These are phyloP conservation scores for Zelonia costaricensis DNA, from an alignment of 208 protist species.

Conservation along the genomic window DNA sequence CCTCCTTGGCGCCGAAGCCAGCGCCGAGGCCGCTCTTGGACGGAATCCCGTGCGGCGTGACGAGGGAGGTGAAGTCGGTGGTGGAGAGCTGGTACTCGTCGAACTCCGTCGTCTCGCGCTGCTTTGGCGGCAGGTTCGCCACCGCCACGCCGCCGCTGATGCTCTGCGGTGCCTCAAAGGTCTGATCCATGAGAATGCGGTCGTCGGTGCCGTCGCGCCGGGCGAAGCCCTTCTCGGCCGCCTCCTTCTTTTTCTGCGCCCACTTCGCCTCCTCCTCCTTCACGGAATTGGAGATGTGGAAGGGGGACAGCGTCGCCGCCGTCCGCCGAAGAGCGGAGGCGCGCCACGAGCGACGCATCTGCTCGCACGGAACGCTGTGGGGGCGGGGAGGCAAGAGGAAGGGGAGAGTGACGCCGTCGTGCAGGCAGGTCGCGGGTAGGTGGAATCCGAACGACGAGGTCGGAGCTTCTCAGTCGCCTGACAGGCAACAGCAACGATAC, in stretches of 20 bases:
- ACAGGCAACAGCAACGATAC: too few species aligned
- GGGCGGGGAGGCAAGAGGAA: background rate
- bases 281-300: slow-evolving; percentile 27
- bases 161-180: slow-evolving; percentile 39
- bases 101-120: slow-evolving; percentile 58
- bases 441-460: background rate
- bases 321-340: background rate
- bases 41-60: slow-evolving; percentile 55
- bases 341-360: slow-evolving; percentile 11
- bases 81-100: slow-evolving; percentile 78
- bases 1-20: slow-evolving; percentile 76
- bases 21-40: slow-evolving; percentile 63
- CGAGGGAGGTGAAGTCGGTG: slow-evolving; percentile 76
- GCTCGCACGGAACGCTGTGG: background rate
- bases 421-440: background rate
- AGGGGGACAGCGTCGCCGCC: slow-evolving; percentile 1
- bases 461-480: too few species aligned
- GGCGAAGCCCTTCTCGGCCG: slow-evolving; percentile 50
- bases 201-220: slow-evolving; percentile 54
- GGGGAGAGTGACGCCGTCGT: too few species aligned
- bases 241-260: slow-evolving; percentile 52
- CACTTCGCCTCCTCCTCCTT: slow-evolving; percentile 35
- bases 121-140: slow-evolving; percentile 61
- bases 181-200: slow-evolving; percentile 62
- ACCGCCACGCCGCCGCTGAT: slow-evolving; percentile 50